Percentiles rank a stretch among this genome's conserved stretches.
Evolutionary conservation across 2,329 filamentous ascomycete species (phyloP).

Genomic region (Cladorrhinum sp.): DNA sequence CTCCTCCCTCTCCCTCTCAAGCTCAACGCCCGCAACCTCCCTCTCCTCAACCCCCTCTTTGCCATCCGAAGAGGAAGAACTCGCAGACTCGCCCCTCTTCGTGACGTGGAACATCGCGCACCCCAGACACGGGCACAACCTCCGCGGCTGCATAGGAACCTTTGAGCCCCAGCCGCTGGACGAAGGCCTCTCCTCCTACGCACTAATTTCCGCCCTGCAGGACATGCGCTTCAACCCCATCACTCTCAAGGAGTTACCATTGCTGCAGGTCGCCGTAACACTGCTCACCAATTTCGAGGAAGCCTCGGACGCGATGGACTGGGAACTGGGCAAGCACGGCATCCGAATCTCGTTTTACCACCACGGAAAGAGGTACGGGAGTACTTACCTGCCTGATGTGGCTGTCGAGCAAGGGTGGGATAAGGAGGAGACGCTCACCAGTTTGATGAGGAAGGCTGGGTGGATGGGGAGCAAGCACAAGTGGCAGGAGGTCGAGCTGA

Average conservation of each 20-base stretch:
- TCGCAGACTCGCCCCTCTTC: constrained; percentile 70
- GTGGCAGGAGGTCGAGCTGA: constrained; percentile 78
- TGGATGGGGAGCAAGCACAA: constrained; percentile 78
- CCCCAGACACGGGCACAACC: constrained; percentile 55
- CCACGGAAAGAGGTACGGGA: constrained; percentile 68
- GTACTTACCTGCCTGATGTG: constrained; percentile 91
- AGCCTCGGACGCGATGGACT: constrained; percentile 71
- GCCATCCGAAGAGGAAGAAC: constrained; percentile 18
- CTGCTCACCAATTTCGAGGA: constrained; percentile 84
- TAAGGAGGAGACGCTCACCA: constrained; percentile 86
- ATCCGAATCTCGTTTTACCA: constrained; percentile 82
- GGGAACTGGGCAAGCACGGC: constrained; percentile 83
- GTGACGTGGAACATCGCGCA: constrained; percentile 88
- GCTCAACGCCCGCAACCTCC: constrained; percentile 42
- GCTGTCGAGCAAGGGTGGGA: constrained; percentile 91
- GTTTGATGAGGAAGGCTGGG: constrained; percentile 90
- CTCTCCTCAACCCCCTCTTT: constrained; percentile 32
- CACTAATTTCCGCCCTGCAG: constrained; percentile 70
- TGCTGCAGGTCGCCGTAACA: constrained; percentile 67
- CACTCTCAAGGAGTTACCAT: constrained; percentile 50
- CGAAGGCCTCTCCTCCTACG: constrained; percentile 73
- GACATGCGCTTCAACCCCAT: constrained; percentile 63
- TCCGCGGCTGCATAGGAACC: constrained; percentile 95
- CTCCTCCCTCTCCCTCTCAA: constrained; percentile 29
- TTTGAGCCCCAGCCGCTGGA: constrained; percentile 76